phyloP scores from a whole-genome alignment of 1,284 basidiomycete species.

The Pulveroboletus sp. region DNA sequence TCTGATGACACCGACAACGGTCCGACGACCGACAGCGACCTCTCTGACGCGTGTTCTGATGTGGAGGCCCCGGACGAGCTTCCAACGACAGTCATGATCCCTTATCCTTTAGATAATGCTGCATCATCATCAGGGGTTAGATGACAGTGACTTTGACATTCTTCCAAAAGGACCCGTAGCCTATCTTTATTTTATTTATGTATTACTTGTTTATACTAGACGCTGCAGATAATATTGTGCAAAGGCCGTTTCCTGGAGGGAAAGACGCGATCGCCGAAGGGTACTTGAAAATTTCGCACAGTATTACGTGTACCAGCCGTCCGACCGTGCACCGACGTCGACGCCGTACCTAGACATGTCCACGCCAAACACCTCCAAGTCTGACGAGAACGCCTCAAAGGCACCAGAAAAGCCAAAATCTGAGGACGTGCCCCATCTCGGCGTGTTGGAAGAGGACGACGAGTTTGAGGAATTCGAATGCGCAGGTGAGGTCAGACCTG shows the following conservation, averaged over 20 bases:
- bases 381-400: slow-evolving; percentile 35
- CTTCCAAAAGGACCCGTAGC: slow-evolving; percentile 14
- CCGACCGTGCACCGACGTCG: background rate
- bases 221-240: slow-evolving; percentile 3
- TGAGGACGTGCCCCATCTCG: slow-evolving; percentile 53
- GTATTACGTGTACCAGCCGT: slow-evolving; percentile 16
- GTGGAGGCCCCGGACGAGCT: slow-evolving; percentile 29
- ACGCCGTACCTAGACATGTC: slow-evolving; percentile 23
- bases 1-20: slow-evolving; percentile 29
- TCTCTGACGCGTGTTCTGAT: slow-evolving; percentile 29
- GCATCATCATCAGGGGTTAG: slow-evolving; percentile 10
- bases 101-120: slow-evolving; percentile 22
- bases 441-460: slow-evolving; percentile 81
- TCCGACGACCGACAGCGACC: slow-evolving; percentile 24
- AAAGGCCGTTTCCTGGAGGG: background rate
- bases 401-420: slow-evolving; percentile 41
- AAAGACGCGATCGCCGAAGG: background rate
- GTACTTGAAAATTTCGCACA: slow-evolving; percentile 26
- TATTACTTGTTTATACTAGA: slow-evolving; percentile 12
- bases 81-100: slow-evolving; percentile 16
- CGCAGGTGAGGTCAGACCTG: slow-evolving; percentile 52
- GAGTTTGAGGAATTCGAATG: slow-evolving; percentile 81
- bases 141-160: slow-evolving; percentile 10
- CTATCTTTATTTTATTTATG: slow-evolving; percentile 40
- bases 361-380: slow-evolving; percentile 42